phyloP scores from a whole-genome alignment of 495 filamentous ascomycete species.

The Aspergillus funiculosus region DNA sequence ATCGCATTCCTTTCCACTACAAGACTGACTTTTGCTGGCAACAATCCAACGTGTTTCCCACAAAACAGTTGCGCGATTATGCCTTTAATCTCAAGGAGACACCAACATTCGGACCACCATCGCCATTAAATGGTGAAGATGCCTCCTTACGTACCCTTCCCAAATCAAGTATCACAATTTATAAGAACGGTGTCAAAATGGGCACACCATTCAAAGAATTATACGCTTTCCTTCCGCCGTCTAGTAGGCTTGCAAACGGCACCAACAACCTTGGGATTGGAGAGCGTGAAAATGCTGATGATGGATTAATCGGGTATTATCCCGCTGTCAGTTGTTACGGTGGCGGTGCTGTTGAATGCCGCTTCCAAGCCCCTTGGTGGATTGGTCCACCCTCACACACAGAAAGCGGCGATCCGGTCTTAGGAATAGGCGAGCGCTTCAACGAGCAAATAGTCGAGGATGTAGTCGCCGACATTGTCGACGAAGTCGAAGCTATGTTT shows the following conservation, averaged over 20 bases:
- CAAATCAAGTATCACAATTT: conserved; percentile 76
- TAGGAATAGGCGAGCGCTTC: conserved; percentile 71
- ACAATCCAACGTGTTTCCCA: conserved; percentile 81
- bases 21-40: conserved; percentile 93
- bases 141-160: conserved; percentile 77
- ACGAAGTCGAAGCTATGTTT: conserved; percentile 69
- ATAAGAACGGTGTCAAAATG: conserved; percentile 83
- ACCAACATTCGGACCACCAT: conserved; percentile 49
- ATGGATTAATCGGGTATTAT: conserved; percentile 92
- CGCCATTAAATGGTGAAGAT: conserved; percentile 58
- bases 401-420: conserved; percentile 37
- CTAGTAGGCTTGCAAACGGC: conserved; percentile 56
- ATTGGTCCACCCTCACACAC: conserved; percentile 57
- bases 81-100: conserved; percentile 46
- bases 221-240: conserved; percentile 86
- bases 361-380: conserved; percentile 90
- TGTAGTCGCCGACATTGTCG: conserved; percentile 81
- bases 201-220: conserved; percentile 86
- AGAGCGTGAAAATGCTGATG: conserved; percentile 76
- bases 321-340: conserved; percentile 88
- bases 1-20: conserved; percentile 88
- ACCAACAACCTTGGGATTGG: conserved; percentile 64
- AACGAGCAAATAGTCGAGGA: conserved; percentile 95
- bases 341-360: conserved; percentile 83
- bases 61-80: conserved; percentile 80